Base-by-base conservation (phyloP, 2,329 filamentous ascomycete genomes). In the Akanthomyces dipterigenus region DNA sequence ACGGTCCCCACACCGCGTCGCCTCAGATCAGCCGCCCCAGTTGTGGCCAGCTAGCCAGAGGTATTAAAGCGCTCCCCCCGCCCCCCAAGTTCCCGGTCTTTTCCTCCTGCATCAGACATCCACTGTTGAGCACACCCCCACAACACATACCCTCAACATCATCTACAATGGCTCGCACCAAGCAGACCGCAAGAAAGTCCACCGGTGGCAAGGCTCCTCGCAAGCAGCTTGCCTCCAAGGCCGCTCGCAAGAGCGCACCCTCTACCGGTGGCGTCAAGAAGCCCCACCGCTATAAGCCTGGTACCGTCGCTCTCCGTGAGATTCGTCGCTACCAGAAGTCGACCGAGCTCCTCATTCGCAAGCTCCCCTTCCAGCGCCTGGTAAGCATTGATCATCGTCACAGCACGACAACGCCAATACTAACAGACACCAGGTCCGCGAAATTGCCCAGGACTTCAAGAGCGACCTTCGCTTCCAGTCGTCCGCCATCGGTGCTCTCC, bases 191-290 rank as follows among this genome's bases (percentile, higher is more conserved):
- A 72, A 84, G 86, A 75, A 88, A 96, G 84, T 89, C 87, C 77
- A 89, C 87, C 72, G 87, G 87, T 86, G 87, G 87, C 83, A 89
- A 89, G 83, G 87, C 87, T 70, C 86, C 86, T 66, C 85, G 87
- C 80, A 99, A 99, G 91, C 93, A 97, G 87, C 92, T 98, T 75
- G 93, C 93, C 72, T 96, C 93, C 85, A 97, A 97, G 90, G 95
- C 93, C 70, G 93, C 95, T 74, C 93, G 95, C 83, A 99, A 99
- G 88, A 92, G 89, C 72, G 93, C 95, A 65, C 95, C 95, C 71
- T 96, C 92, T 66, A 98, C 95, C 77, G 95, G 93, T 73, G 90
- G 90, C 88, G 90, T 93, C 86, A 95, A 95, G 90, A 95, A 95
- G 89, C 90, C 90, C 80, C 90, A 93, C 82, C 85, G 90, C 74